A percentile compares a stretch with the other conserved stretches of the same genome.
Conservation (phyloP, 768 basidiomycete genomes). For the Hydnomerulius pinastri region DNA sequence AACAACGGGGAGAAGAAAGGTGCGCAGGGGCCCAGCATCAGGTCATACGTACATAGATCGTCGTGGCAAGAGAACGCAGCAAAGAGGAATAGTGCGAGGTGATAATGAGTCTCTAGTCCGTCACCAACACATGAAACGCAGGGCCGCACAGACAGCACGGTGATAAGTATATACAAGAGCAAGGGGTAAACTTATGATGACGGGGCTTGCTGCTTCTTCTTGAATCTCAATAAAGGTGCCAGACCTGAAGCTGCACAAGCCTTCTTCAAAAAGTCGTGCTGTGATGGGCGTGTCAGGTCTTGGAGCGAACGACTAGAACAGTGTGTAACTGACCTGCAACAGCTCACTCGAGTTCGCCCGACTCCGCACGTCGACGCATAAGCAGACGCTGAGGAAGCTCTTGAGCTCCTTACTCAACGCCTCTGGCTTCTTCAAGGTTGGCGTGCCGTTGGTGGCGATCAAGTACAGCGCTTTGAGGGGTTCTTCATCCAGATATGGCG, state of each 20-base stretch:
- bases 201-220: slow-evolving; percentile 54
- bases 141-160: neutral
- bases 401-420: slow-evolving; percentile 90
- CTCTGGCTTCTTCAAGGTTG: slow-evolving; percentile 96
- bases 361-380: slow-evolving; percentile 95
- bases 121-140: neutral
- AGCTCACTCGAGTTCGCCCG: slow-evolving; percentile 88
- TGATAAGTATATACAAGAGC: slow-evolving; percentile 20
- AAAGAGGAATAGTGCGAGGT: neutral
- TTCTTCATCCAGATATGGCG: slow-evolving; percentile 94
- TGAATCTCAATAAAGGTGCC: slow-evolving; percentile 84
- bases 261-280: slow-evolving; percentile 96
- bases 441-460: slow-evolving; percentile 98
- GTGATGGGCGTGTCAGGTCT: slow-evolving; percentile 10
- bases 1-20: slow-evolving; percentile 8
- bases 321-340: slow-evolving; percentile 60
- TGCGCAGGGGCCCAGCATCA: slow-evolving; percentile 8
- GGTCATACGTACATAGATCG: slow-evolving; percentile 20
- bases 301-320: neutral
- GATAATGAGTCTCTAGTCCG: neutral
- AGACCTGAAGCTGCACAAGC: slow-evolving; percentile 81
- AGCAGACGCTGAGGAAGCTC: slow-evolving; percentile 94
- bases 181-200: slow-evolving; percentile 32
- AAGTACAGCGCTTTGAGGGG: slow-evolving; percentile 92
- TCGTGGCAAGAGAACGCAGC: slow-evolving; percentile 6